These are phyloP conservation scores for Lecanosticta acicola DNA, from an alignment of 2,329 filamentous ascomycete species.

Conservation along the genomic window DNA sequence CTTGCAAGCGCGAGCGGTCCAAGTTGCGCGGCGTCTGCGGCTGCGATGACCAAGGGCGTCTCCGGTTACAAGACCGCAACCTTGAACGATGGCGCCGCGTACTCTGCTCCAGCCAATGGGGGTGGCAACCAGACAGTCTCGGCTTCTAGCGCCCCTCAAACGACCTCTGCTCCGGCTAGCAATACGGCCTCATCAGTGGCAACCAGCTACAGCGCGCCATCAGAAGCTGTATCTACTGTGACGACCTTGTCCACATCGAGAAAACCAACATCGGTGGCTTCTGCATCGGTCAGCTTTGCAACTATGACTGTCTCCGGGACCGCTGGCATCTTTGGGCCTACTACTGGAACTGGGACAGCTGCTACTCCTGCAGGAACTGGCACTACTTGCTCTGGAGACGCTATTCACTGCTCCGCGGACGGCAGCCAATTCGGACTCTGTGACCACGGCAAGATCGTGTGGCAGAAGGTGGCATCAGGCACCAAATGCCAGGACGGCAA, in stretches of 20 bases:
- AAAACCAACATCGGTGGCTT: constrained; percentile 2
- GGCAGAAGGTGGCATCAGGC: constrained; percentile 40
- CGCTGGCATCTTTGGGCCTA: constrained; percentile 6
- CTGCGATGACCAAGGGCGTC: constrained; percentile 9
- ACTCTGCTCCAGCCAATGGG: constrained; percentile 4
- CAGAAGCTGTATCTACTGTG: constrained; percentile 3
- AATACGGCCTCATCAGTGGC: constrained; percentile 1
- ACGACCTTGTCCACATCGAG: constrained; percentile 1
- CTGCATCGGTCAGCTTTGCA: neutral
- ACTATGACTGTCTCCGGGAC: constrained; percentile 4
- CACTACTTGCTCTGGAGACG: constrained; percentile 21
- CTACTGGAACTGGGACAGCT: constrained; percentile 7
- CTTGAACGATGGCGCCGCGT: constrained; percentile 2
- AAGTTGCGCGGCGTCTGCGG: constrained; percentile 17
- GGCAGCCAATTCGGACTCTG: constrained; percentile 42
- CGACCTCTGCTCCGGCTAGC: constrained; percentile 13
- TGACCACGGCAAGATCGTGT: constrained; percentile 39
- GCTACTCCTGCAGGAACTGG: constrained; percentile 10
- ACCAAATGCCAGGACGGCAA: constrained; percentile 42
- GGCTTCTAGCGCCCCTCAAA: constrained; percentile 9
- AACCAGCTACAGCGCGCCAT: constrained; percentile 1
- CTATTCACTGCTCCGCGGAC: constrained; percentile 16
- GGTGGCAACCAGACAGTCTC: constrained; percentile 1
- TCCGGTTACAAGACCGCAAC: constrained; percentile 6
- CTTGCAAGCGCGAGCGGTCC: constrained; percentile 13